phyloP scores from a whole-genome alignment of 1,284 basidiomycete species.

The Papiliotrema flavescens region DNA sequence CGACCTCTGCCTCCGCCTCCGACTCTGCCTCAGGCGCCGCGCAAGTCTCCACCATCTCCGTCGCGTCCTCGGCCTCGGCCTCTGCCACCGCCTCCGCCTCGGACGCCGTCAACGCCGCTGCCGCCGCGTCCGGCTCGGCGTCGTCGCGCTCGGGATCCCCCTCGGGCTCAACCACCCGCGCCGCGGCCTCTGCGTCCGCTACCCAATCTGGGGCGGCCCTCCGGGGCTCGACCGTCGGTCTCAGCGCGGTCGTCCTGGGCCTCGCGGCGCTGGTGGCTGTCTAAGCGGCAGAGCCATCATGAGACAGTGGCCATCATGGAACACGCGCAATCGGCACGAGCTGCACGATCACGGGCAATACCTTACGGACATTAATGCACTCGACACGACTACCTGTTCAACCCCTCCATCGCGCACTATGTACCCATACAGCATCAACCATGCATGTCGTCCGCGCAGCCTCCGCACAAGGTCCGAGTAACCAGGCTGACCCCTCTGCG shows the following conservation, averaged over 20 bases:
- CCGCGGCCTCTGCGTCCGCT: slow-evolving; percentile 7
- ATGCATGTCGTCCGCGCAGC: too few relatives aligned
- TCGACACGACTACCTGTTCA: too few relatives aligned
- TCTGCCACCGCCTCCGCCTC: slow-evolving; percentile 15
- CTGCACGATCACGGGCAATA: too few relatives aligned
- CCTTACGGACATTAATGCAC: too few relatives aligned
- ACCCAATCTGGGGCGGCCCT: slow-evolving; percentile 9
- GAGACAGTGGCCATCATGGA: too few relatives aligned
- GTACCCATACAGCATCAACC: too few relatives aligned
- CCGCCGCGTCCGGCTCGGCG: slow-evolving; percentile 7
- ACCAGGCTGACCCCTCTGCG: too few relatives aligned
- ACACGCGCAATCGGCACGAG: too few relatives aligned
- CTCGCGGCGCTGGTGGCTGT: not conserved
- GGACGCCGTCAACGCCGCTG: slow-evolving; percentile 4
- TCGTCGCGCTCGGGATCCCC: slow-evolving; percentile 2
- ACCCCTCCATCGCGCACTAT: too few relatives aligned
- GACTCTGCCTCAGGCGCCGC: slow-evolving; percentile 2
- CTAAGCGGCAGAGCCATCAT: too few relatives aligned
- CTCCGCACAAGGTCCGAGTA: too few relatives aligned
- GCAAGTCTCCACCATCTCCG: slow-evolving; percentile 14
- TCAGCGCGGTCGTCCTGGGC: slow-evolving; percentile 3
- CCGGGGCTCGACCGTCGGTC: not conserved
- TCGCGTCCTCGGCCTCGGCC: slow-evolving; percentile 13
- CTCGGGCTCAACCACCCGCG: not conserved
- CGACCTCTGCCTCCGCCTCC: slow-evolving; percentile 9